phyloP scores from a whole-genome alignment of 108 stramenopile genomes.

The Fistulifera solaris region DNA sequence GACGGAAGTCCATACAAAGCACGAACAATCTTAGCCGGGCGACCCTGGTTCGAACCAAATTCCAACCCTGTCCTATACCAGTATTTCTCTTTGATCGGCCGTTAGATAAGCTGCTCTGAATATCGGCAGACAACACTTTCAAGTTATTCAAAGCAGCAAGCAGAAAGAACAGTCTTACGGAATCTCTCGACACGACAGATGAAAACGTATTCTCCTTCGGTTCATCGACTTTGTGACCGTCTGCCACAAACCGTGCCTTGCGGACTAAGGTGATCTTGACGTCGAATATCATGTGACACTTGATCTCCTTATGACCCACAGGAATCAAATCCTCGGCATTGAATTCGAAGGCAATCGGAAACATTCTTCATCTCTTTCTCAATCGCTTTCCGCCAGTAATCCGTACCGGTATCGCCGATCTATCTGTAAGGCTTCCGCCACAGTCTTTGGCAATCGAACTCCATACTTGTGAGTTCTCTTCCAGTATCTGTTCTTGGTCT shows the following conservation, averaged over 20 bases:
- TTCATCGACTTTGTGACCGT: not conserved
- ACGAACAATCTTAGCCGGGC: too few relatives aligned
- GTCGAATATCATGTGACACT: slow-evolving; percentile 22
- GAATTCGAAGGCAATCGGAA: not conserved
- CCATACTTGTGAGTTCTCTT: slow-evolving; percentile 35
- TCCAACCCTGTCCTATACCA: too few relatives aligned
- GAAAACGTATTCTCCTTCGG: not conserved
- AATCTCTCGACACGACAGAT: slow-evolving; percentile 24
- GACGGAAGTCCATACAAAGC: too few relatives aligned
- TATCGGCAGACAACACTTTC: too few relatives aligned
- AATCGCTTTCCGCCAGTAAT: slow-evolving; percentile 4
- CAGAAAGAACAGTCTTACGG: slow-evolving; percentile 19
- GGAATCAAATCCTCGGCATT: slow-evolving; percentile 15
- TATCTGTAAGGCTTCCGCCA: slow-evolving; percentile 26
- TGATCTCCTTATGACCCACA: slow-evolving; percentile 14
- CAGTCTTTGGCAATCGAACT: slow-evolving; percentile 26
- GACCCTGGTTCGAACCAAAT: too few relatives aligned
- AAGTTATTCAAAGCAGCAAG: slow-evolving; percentile 33
- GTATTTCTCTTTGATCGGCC: too few relatives aligned
- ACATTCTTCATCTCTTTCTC: slow-evolving; percentile 11
- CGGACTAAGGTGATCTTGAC: slow-evolving; percentile 8
- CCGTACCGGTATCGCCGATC: slow-evolving; percentile 37
- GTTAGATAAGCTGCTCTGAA: too few relatives aligned
- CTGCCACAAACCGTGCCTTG: slow-evolving; percentile 1
- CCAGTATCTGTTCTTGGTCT: slow-evolving; percentile 15